Conservation (phyloP, 163 green algal species). For the Botryococcus braunii region DNA sequence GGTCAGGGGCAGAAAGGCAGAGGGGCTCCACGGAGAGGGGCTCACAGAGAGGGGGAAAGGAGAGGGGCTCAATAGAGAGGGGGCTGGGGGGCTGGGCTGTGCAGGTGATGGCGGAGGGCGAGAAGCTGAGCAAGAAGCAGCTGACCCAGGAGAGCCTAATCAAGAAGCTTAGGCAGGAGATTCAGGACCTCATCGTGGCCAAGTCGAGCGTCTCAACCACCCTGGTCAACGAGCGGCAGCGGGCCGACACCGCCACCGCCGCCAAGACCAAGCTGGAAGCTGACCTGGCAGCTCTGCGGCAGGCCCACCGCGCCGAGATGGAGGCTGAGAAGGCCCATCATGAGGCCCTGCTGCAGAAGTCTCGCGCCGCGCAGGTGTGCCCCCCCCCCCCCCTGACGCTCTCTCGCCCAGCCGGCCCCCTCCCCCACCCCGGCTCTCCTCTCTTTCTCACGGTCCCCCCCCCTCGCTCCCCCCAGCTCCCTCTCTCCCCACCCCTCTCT, state of each 20-base stretch:
- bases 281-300: slow-evolving; percentile 27
- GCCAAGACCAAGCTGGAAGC: slow-evolving; percentile 44
- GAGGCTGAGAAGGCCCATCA: slow-evolving; percentile 51
- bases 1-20: no score
- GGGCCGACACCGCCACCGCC: slow-evolving; percentile 10
- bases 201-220: not conserved
- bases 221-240: slow-evolving; percentile 27
- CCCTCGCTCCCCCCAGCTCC: no score
- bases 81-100: no score
- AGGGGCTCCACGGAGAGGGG: no score
- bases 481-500: no score
- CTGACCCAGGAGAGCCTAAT: slow-evolving; percentile 71
- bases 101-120: slow-evolving; percentile 86
- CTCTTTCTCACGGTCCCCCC: no score
- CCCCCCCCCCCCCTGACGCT: no score
- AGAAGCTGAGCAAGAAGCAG: slow-evolving; percentile 85
- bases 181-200: slow-evolving; percentile 27
- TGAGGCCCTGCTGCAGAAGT: slow-evolving; percentile 39
- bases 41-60: no score
- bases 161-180: slow-evolving; percentile 61
- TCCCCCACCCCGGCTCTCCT: no score
- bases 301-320: slow-evolving; percentile 26
- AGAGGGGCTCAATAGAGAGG: no score
- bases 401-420: no score
- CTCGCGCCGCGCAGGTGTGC: slow-evolving; percentile 39